Evolutionary conservation across 2,329 filamentous ascomycete genomes (phyloP).

Genomic region (Rhexocercosporidium sp.): DNA sequence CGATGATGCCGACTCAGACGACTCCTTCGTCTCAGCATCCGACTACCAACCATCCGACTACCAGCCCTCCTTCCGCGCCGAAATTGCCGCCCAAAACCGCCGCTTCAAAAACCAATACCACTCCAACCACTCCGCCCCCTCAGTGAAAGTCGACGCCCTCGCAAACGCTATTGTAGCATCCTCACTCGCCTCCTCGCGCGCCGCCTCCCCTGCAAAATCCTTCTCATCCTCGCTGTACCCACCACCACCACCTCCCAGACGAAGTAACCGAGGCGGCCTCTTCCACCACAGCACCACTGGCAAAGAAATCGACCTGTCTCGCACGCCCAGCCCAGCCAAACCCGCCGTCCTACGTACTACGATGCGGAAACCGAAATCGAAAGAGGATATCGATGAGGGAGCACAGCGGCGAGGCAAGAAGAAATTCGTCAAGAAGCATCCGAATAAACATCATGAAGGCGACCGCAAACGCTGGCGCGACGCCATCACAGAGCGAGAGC

Average conservation of each 20-base stretch:
- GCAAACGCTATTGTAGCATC: slow-evolving; percentile 78
- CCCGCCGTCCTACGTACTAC: slow-evolving; percentile 50
- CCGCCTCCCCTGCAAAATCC: slow-evolving; percentile 44
- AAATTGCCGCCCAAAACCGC: slow-evolving; percentile 32
- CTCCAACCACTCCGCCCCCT: slow-evolving; percentile 28
- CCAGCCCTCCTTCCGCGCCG: slow-evolving; percentile 36
- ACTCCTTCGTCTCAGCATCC: slow-evolving; percentile 44
- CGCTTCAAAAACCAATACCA: slow-evolving; percentile 21
- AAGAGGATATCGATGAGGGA: slow-evolving; percentile 59
- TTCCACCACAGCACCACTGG: slow-evolving; percentile 39
- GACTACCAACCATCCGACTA: slow-evolving; percentile 26
- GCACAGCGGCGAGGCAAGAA: slow-evolving; percentile 57
- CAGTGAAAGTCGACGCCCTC: slow-evolving; percentile 66
- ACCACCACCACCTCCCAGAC: slow-evolving; percentile 41
- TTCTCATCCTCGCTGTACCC: slow-evolving; percentile 14
- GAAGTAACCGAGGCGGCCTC: slow-evolving; percentile 32
- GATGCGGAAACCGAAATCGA: slow-evolving; percentile 62
- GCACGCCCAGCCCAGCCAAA: slow-evolving; percentile 43
- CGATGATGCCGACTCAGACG: slow-evolving; percentile 38
- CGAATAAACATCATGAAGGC: slow-evolving; percentile 76
- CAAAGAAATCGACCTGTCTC: slow-evolving; percentile 42
- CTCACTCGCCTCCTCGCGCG: slow-evolving; percentile 69
- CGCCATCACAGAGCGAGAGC: slow-evolving; percentile 71
- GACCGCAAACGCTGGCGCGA: slow-evolving; percentile 79
- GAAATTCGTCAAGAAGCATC: slow-evolving; percentile 68